These are phyloP conservation scores for Podaxis pistillaris DNA, from an alignment of 768 basidiomycete genomes.

Conservation along the genomic window DNA sequence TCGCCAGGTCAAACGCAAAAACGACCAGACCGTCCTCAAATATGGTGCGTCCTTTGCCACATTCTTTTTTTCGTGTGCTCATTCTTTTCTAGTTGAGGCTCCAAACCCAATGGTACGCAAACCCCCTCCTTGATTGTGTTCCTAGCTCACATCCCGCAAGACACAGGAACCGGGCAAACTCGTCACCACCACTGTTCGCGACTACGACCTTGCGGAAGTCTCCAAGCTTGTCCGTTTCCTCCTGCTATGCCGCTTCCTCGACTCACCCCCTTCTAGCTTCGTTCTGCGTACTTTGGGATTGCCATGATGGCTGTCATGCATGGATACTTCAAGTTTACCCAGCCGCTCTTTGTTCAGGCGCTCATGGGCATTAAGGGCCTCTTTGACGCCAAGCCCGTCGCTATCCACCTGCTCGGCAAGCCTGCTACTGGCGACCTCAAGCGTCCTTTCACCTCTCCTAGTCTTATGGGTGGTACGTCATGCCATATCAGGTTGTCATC, in stretches of 20 bases:
- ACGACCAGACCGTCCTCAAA: conserved; percentile 94
- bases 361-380: conserved; percentile 93
- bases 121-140: neutral
- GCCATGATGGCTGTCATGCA: conserved; percentile 94
- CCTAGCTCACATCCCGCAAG: conserved; percentile 27
- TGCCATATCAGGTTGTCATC: neutral
- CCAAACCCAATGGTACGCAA: conserved; percentile 70
- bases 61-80: conserved; percentile 3
- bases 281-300: conserved; percentile 67
- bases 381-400: conserved; percentile 82
- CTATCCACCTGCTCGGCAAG: conserved; percentile 80
- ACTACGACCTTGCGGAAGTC: conserved; percentile 90
- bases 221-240: conserved; percentile 62
- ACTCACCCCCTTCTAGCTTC: conserved; percentile 40
- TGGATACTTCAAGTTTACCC: conserved; percentile 91
- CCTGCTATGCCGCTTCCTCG: neutral
- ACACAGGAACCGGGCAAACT: conserved; percentile 68
- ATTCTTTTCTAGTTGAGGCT: conserved; percentile 61
- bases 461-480: conserved; percentile 17
- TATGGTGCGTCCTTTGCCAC: conserved; percentile 60
- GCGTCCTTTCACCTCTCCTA: conserved; percentile 13
- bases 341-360: conserved; percentile 92
- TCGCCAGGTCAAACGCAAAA: conserved; percentile 85
- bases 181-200: conserved; percentile 87
- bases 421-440: conserved; percentile 79